Evolutionary conservation across 2,329 filamentous ascomycete species (phyloP), one percentile per base, ranked within the genome.

Genomic region (Trichoderma sp.): DNA sequence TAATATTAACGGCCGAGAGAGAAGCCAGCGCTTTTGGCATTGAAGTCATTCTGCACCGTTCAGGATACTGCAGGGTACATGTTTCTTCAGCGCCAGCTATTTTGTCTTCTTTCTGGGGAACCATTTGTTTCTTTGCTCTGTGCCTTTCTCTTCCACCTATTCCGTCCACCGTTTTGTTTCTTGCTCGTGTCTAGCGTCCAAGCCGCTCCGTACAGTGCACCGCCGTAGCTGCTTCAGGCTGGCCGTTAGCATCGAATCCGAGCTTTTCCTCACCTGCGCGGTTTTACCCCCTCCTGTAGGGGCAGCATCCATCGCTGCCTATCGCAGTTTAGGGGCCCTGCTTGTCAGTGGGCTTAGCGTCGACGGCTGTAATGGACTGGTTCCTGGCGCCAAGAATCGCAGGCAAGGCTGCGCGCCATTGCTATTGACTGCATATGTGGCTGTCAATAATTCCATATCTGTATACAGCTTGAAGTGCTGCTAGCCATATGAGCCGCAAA

Each of bases 1-100:
- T 76, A 73, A 76, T 71, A 70, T 69, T 61, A 67, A 27, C 59
- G 49, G 55, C 66, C 47, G 52, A 47, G 56, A 29, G 21, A 19
- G 16, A 33, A 4, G 47, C 40, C 40, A 16, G 5, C 19, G 27
- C 27, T 16, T 16, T 43, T 37, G 14, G 4, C 33, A 43, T n/a
- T n/a, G n/a, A n/a, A 35, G 29, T 62, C 43, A 40, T 47, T 43
- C 47, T 56, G 11, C 47, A 11, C 66, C 16, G 58, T 6, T 16
- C 2, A 14, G 35, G 35, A 33, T 33, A 31, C 13, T 33, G 61
- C 16, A 33, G 27, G n/a, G 35, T 47, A 65, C 62, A 24, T 40
- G 37, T 35, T n/a, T 66, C 63, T 49, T 29, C 63, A 49, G 35
- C 62, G 21, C 35, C 29, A 47, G 19, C 53, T 31, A 16, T 57